These are phyloP conservation scores for Populus hybrid DNA, from an alignment of 441 rosid species.

Conservation along the genomic window DNA sequence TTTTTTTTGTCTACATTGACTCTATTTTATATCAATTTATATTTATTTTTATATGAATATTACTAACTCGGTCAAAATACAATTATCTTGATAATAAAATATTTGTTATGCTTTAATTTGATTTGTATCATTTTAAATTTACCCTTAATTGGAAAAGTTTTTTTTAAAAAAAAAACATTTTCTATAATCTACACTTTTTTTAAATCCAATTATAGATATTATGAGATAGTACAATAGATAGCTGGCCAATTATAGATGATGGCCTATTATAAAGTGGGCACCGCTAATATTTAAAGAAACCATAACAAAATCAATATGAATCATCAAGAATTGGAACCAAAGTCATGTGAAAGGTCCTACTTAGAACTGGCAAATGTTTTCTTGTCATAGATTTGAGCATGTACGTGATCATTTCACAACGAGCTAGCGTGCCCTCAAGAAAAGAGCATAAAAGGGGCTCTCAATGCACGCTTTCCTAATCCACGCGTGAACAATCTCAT, in stretches of 20 bases:
- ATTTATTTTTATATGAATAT: too few species aligned
- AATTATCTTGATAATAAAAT: too few species aligned
- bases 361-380: background rate
- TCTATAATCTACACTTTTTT: too few species aligned
- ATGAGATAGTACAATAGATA: too few species aligned
- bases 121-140: too few species aligned
- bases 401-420: background rate
- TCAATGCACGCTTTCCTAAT: conserved; percentile 36
- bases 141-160: too few species aligned
- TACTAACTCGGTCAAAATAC: too few species aligned
- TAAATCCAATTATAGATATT: too few species aligned
- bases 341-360: background rate
- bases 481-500: conserved; percentile 32
- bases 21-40: too few species aligned
- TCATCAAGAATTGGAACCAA: background rate
- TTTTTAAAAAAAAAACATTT: too few species aligned
- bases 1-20: too few species aligned
- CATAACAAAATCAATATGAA: background rate
- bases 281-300: background rate
- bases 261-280: background rate
- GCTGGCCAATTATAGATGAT: background rate
- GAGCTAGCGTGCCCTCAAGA: background rate
- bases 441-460: background rate
- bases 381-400: background rate
- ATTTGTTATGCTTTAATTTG: too few species aligned